These are phyloP conservation scores for Tolypocladium cylindrosporum DNA, from an alignment of 2,329 filamentous ascomycete genomes.

Conservation along the genomic window DNA sequence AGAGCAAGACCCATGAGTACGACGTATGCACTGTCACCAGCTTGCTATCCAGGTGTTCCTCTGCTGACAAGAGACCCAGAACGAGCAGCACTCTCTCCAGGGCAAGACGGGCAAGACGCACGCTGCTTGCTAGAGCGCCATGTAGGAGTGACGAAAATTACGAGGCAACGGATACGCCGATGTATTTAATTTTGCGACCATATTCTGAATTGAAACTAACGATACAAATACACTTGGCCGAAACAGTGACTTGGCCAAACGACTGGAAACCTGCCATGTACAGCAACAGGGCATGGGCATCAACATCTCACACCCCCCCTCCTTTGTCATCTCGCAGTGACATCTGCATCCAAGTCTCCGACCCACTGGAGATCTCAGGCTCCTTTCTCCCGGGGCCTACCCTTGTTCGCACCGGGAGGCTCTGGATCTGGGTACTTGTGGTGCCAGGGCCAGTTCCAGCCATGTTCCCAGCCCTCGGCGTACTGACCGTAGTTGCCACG, in stretches of 20 bases:
- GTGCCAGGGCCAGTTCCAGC: too few species aligned
- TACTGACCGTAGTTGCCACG: neutral
- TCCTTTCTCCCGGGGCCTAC: too few species aligned
- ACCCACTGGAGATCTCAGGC: too few species aligned
- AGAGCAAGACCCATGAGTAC: slow-evolving; percentile 28
- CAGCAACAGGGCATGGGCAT: neutral
- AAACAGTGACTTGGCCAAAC: neutral
- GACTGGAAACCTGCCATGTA: neutral
- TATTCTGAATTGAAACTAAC: neutral
- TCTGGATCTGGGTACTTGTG: too few species aligned
- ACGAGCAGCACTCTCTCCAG: slow-evolving; percentile 79
- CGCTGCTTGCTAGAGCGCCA: slow-evolving; percentile 57
- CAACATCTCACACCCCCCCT: too few species aligned
- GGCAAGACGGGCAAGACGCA: slow-evolving; percentile 89
- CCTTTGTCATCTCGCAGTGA: too few species aligned
- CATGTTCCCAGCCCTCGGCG: neutral
- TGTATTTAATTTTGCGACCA: neutral
- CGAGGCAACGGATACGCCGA: neutral
- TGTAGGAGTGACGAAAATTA: slow-evolving; percentile 4
- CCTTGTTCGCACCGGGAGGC: too few species aligned
- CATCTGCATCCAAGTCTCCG: too few species aligned
- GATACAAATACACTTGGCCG: neutral
- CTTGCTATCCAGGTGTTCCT: neutral
- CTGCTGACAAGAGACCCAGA: slow-evolving; percentile 24
- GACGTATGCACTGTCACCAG: slow-evolving; percentile 25